phyloP scores from a whole-genome alignment of 2,329 filamentous ascomycete genomes.

The Metarhizium robertsii region DNA sequence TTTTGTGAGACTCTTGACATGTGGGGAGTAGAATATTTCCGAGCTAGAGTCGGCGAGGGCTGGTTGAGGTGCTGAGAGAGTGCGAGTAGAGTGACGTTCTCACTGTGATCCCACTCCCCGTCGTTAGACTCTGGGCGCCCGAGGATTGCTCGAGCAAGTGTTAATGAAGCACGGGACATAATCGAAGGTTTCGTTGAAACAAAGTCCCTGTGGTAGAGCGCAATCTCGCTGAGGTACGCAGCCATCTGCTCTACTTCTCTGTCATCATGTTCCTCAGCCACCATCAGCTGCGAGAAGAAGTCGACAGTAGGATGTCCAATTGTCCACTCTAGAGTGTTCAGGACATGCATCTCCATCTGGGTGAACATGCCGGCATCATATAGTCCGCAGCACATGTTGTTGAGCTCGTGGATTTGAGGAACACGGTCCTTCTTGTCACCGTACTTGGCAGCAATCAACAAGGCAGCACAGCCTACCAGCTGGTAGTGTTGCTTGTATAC shows the following conservation, averaged over 20 bases:
- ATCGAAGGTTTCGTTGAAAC: constrained; percentile 86
- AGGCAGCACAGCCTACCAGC: constrained; percentile 87
- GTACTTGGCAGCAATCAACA: constrained; percentile 96
- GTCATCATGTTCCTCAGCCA: constrained; percentile 70
- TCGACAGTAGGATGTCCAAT: constrained; percentile 95
- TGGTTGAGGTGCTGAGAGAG: constrained; percentile 51
- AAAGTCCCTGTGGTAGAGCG: constrained; percentile 93
- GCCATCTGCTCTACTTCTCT: constrained; percentile 91
- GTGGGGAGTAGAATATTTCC: constrained; percentile 49
- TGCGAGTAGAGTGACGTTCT: constrained; percentile 55
- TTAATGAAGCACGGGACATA: constrained; percentile 80
- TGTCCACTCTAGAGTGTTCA: constrained; percentile 94
- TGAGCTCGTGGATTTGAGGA: constrained; percentile 92
- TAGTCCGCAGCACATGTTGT: constrained; percentile 97
- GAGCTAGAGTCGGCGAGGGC: constrained; percentile 46
- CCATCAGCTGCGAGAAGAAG: constrained; percentile 80
- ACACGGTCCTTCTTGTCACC: constrained; percentile 98
- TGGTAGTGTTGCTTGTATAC: constrained; percentile 99
- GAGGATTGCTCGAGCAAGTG: constrained; percentile 78
- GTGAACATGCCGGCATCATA: constrained; percentile 99
- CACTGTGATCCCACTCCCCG: constrained; percentile 66
- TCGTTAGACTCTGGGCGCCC: constrained; percentile 68
- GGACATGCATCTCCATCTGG: constrained; percentile 99
- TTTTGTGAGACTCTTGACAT: constrained; percentile 44
- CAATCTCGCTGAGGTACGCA: constrained; percentile 88